phyloP scores from a whole-genome alignment of 202 grass and related monocot species.

The Setaria italica region DNA sequence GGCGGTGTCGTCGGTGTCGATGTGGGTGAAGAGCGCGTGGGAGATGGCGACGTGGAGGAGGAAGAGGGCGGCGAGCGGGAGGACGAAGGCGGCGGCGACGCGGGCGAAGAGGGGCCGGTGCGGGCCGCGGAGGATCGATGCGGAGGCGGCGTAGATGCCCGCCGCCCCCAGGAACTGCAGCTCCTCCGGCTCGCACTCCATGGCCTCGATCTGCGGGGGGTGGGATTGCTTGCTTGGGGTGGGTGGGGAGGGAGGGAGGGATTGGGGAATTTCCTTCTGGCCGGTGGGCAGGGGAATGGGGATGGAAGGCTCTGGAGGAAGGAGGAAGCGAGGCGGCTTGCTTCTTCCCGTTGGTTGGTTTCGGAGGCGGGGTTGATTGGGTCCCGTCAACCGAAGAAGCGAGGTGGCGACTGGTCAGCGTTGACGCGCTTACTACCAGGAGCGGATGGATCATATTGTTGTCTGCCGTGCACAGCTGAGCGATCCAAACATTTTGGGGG shows the following conservation, averaged over 20 bases:
- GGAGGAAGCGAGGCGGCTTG: too few species aligned
- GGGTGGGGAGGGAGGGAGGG: not conserved
- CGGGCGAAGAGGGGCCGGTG: conserved; percentile 58
- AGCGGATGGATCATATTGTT: too few species aligned
- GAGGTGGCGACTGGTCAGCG: too few species aligned
- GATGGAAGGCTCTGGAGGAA: not conserved
- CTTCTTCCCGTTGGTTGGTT: too few species aligned
- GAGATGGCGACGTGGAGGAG: conserved; percentile 75
- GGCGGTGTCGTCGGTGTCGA: conserved; percentile 70
- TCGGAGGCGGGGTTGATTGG: too few species aligned
- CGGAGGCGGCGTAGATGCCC: conserved; percentile 61
- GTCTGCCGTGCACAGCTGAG: too few species aligned
- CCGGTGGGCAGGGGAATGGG: not conserved
- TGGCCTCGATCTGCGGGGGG: conserved; percentile 22
- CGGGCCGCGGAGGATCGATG: conserved; percentile 44
- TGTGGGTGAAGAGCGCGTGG: conserved; percentile 62
- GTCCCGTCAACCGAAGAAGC: too few species aligned
- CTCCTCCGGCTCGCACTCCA: conserved; percentile 95
- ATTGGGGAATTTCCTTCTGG: not conserved
- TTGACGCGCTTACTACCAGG: too few species aligned
- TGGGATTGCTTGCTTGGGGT: not conserved
- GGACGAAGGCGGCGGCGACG: conserved; percentile 65
- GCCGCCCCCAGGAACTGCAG: conserved; percentile 76
- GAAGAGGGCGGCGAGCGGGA: conserved; percentile 84
- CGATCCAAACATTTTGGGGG: too few species aligned